Conservation (phyloP, 305 asterid species). For the Coffea humblotiana region DNA sequence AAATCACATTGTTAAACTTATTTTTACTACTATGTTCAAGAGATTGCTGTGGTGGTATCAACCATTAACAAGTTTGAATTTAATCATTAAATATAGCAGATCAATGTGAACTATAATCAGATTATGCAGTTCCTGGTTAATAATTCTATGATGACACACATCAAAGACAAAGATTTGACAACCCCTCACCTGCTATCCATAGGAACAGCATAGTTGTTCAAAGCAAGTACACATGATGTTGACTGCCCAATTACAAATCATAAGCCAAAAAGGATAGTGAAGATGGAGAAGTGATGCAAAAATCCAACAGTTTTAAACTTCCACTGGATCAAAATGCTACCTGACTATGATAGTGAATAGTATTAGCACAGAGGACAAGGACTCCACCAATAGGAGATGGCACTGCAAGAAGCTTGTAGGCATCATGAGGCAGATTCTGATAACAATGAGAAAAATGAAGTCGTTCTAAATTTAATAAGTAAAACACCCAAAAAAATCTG, state of each 20-base stretch:
- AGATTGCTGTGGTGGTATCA: not conserved
- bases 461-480: not conserved
- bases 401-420: constrained; percentile 97
- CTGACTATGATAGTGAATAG: constrained; percentile 97
- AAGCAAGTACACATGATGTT: constrained; percentile 73
- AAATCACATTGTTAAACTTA: not conserved
- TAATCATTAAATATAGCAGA: not conserved
- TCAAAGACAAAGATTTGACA: constrained; percentile 21
- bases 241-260: constrained; percentile 57
- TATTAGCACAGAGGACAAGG: constrained; percentile 87
- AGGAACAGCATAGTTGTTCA: constrained; percentile 79
- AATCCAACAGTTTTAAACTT: constrained; percentile 17
- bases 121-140: not conserved
- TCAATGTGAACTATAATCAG: not conserved
- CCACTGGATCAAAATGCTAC: constrained; percentile 38
- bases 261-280: constrained; percentile 29
- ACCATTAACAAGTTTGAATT: not conserved
- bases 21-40: not conserved
- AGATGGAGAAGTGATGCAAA: constrained; percentile 7
- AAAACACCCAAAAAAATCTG: not conserved
- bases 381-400: constrained; percentile 99
- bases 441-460: constrained; percentile 27
- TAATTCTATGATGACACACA: not conserved
- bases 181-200: constrained; percentile 67
- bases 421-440: constrained; percentile 96